Conservation (phyloP, 2,329 filamentous ascomycete genomes). For the Neopestalotiopsis clavispora region DNA sequence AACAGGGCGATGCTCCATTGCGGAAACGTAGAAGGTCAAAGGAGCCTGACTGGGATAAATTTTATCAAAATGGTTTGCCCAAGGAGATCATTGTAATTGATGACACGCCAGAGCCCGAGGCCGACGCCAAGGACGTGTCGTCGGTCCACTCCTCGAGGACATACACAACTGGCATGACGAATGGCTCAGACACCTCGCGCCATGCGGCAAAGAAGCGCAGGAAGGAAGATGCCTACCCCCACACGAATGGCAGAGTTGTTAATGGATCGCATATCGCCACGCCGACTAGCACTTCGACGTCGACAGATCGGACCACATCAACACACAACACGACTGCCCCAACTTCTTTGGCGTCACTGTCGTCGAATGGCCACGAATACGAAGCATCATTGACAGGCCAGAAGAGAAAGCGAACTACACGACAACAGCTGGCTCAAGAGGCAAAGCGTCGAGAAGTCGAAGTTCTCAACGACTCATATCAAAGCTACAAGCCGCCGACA, state of each 20-base stretch:
- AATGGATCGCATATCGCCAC: conserved; percentile 75
- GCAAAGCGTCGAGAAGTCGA: conserved; percentile 79
- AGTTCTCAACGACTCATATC: conserved; percentile 70
- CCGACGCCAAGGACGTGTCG: conserved; percentile 40
- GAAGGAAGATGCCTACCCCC: conserved; percentile 64
- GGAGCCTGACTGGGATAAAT: conserved; percentile 78
- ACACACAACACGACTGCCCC: conserved; percentile 84
- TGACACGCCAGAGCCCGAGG: conserved; percentile 66
- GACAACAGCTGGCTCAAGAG: conserved; percentile 82
- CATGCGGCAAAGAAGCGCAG: conserved; percentile 77
- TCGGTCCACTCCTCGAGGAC: conserved; percentile 40
- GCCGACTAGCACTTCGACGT: conserved; percentile 74
- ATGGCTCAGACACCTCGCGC: conserved; percentile 38
- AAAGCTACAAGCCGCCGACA: conserved; percentile 83
- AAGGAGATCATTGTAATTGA: conserved; percentile 87
- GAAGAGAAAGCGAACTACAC: conserved; percentile 79
- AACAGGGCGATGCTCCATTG: conserved; percentile 33
- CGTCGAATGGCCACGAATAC: conserved; percentile 67
- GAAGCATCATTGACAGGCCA: conserved; percentile 74
- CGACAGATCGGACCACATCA: conserved; percentile 83
- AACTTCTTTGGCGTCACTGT: conserved; percentile 79
- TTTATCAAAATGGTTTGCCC: conserved; percentile 82
- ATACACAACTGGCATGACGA: conserved; percentile 38
- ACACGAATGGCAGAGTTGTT: conserved; percentile 68
- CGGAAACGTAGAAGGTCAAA: conserved; percentile 63